phyloP scores from a whole-genome alignment of 352 stramenopile genomes.

The Thalassiosira mediterranea region DNA sequence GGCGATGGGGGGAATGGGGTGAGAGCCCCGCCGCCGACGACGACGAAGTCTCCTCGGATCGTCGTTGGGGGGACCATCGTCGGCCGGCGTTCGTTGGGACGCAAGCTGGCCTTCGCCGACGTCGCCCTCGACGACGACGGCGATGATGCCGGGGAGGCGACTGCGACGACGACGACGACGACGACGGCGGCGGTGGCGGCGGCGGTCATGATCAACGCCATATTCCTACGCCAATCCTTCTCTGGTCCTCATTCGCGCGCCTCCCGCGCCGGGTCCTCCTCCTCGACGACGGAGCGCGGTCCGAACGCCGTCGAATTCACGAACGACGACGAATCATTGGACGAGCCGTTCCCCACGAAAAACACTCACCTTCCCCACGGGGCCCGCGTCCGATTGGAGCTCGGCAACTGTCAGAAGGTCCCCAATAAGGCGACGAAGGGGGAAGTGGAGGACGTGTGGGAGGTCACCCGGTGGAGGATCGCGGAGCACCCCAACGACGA shows the following conservation, averaged over 20 bases:
- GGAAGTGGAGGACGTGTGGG: slow-evolving; percentile 16
- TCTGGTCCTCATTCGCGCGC: no score
- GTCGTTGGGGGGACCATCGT: slow-evolving; percentile 51
- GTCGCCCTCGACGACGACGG: slow-evolving; percentile 20
- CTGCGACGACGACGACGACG: not conserved
- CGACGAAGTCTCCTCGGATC: no score
- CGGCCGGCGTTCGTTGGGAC: slow-evolving; percentile 57
- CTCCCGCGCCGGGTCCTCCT: no score
- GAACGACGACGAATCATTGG: not conserved
- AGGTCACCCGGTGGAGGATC: slow-evolving; percentile 59
- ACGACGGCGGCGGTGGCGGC: not conserved
- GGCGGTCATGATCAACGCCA: slow-evolving; percentile 3
- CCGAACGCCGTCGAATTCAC: no score
- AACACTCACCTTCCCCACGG: slow-evolving; percentile 56
- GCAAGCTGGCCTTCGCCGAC: slow-evolving; percentile 69
- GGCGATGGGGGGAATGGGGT: no score
- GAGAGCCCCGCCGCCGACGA: no score
- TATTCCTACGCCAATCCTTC: slow-evolving; percentile 28
- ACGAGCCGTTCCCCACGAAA: slow-evolving; percentile 62
- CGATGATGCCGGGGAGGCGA: not conserved
- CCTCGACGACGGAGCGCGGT: no score
- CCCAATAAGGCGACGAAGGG: slow-evolving; percentile 3
- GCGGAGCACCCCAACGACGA: slow-evolving; percentile 34
- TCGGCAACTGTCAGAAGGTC: slow-evolving; percentile 30
- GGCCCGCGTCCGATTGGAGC: slow-evolving; percentile 23